These are phyloP conservation scores for Neurospora pannonica DNA, from an alignment of 495 filamentous ascomycete species.

Conservation along the genomic window DNA sequence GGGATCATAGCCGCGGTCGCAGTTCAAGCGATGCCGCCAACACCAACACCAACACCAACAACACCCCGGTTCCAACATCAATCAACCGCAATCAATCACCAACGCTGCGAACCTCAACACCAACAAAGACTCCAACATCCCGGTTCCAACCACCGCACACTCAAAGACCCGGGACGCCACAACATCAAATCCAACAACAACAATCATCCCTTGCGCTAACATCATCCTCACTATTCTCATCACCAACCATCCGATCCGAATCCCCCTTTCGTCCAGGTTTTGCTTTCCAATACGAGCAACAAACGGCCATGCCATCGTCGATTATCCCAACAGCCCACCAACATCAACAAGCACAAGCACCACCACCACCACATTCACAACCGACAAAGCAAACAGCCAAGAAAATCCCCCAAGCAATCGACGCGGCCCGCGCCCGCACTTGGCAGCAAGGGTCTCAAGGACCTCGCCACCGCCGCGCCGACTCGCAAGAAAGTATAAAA, in stretches of 20 bases:
- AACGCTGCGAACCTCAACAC: slow-evolving; percentile 1
- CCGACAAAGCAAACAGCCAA: not conserved
- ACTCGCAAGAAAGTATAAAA: slow-evolving; percentile 17
- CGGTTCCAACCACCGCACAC: not conserved
- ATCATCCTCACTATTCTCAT: not conserved
- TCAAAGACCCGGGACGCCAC: not conserved
- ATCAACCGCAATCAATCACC: slow-evolving; percentile 1
- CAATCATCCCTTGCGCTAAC: not conserved
- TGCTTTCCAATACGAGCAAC: not conserved
- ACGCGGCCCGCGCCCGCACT: not conserved
- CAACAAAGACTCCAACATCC: not conserved
- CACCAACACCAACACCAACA: not conserved
- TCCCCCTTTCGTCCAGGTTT: not conserved
- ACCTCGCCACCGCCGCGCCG: slow-evolving; percentile 4
- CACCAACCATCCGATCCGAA: not conserved
- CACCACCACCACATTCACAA: not conserved
- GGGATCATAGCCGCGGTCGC: not conserved
- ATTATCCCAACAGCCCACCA: not conserved
- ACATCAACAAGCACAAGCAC: not conserved
- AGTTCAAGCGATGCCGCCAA: not conserved
- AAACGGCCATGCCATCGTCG: not conserved
- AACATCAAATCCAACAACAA: not conserved
- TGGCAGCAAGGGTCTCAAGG: not conserved
- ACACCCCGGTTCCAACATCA: not conserved
- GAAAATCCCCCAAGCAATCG: not conserved